Percentiles rank a stretch among this genome's conserved stretches.
phyloP scores from a whole-genome alignment of 306 rosid genomes.

The Begonia fuchsioides region DNA sequence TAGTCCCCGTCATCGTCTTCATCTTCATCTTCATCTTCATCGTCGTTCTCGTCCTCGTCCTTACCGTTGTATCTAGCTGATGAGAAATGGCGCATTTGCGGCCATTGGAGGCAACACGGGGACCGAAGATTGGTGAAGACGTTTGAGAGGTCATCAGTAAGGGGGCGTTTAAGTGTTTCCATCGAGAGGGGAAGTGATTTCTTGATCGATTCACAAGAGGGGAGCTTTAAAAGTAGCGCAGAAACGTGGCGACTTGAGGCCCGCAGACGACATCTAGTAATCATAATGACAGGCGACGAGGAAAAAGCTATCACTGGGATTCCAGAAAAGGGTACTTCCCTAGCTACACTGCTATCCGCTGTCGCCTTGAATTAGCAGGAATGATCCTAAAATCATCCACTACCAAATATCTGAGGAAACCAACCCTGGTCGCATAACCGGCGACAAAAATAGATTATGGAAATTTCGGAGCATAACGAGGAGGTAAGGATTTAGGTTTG shows the following conservation, averaged over 20 bases:
- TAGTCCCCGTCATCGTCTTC: conserved; percentile 15
- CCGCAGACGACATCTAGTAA: conserved; percentile 50
- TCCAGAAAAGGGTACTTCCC: no score
- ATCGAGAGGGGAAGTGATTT: conserved; percentile 7
- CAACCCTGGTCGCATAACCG: no score
- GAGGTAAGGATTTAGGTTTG: no score
- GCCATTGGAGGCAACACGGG: conserved; percentile 16
- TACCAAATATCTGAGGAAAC: no score
- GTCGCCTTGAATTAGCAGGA: no score
- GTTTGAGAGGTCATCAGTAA: conserved; percentile 10
- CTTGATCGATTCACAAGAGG: conserved; percentile 19
- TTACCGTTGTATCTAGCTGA: conserved; percentile 18
- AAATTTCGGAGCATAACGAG: no score
- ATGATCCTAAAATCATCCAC: no score
- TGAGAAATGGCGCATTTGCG: conserved; percentile 34
- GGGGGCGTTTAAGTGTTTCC: conserved; percentile 10
- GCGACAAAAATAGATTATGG: no score
- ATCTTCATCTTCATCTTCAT: conserved; percentile 8
- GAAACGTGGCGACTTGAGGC: conserved; percentile 38
- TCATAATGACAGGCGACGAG: conserved; percentile 24
- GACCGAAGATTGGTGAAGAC: conserved; percentile 14
- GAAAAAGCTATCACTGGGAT: no score
- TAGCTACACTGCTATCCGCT: no score
- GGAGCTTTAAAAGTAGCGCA: conserved; percentile 21
- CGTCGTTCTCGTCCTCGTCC: conserved; percentile 9